phyloP scores from a whole-genome alignment of 2,329 filamentous ascomycete species.

The Cryphonectria naterciae region DNA sequence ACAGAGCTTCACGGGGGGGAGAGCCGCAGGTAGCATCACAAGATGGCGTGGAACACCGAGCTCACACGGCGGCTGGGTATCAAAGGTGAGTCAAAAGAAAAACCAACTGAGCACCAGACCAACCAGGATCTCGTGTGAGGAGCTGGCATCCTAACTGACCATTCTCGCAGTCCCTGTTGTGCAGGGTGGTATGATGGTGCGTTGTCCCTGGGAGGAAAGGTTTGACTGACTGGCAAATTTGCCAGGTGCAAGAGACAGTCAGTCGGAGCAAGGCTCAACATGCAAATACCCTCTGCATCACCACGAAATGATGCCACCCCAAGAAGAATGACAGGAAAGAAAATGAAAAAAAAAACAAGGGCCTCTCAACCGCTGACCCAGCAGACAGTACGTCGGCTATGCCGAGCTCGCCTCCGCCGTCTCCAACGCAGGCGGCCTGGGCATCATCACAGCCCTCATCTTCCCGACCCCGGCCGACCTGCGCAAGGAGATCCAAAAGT shows the following conservation, averaged over 20 bases:
- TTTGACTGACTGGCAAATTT: conserved; percentile 24
- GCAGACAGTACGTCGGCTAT: conserved; percentile 74
- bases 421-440: conserved; percentile 80
- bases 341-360: too few relatives aligned
- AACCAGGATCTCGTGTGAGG: neutral
- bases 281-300: neutral
- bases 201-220: neutral
- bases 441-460: conserved; percentile 85
- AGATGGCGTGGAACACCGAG: conserved; percentile 30
- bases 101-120: neutral
- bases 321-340: neutral
- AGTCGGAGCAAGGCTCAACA: neutral
- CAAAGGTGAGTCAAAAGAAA: conserved; percentile 20
- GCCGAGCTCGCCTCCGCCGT: conserved; percentile 78
- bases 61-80: conserved; percentile 29
- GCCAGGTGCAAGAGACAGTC: neutral
- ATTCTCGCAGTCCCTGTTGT: conserved; percentile 70
- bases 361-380: neutral
- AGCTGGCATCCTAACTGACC: conserved; percentile 32
- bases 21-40: conserved; percentile 10
- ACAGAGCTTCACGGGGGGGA: too few relatives aligned
- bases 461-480: conserved; percentile 91
- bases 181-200: conserved; percentile 74
- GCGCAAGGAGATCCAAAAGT: conserved; percentile 88
- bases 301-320: too few relatives aligned